These are phyloP conservation scores for Jatropha podagrica DNA, from an alignment of 441 rosid genomes.

Conservation along the genomic window DNA sequence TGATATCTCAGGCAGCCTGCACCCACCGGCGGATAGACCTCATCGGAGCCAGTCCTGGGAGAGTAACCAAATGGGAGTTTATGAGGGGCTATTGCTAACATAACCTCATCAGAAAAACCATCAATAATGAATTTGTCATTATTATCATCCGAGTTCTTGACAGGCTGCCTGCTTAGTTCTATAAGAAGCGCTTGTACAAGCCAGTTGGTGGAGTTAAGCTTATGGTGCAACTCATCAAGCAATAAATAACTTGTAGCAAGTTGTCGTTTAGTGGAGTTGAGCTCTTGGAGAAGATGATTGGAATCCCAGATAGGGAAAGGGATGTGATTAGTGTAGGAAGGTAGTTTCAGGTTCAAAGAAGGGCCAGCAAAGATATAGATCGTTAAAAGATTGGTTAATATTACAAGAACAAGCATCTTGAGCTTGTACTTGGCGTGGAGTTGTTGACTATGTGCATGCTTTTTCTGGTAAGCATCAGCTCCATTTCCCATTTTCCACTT, in stretches of 20 bases:
- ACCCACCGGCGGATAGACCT: slow-evolving; percentile 38
- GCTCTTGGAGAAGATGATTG: slow-evolving; percentile 24
- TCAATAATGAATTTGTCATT: neutral
- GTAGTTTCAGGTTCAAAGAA: slow-evolving; percentile 16
- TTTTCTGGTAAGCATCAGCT: slow-evolving; percentile 29
- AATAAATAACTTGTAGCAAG: slow-evolving; percentile 32
- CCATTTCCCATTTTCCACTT: slow-evolving; percentile 29
- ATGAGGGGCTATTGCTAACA: slow-evolving; percentile 39
- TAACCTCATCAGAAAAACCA: slow-evolving; percentile 29
- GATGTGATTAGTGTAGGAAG: neutral
- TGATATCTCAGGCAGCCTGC: slow-evolving; percentile 43
- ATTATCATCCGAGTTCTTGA: neutral
- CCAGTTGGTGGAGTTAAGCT: slow-evolving; percentile 44
- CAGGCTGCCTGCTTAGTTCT: slow-evolving; percentile 20
- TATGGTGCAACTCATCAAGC: slow-evolving; percentile 31
- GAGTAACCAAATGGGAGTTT: slow-evolving; percentile 46
- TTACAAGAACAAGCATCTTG: slow-evolving; percentile 33
- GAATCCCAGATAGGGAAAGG: slow-evolving; percentile 15
- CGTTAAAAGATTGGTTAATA: slow-evolving; percentile 48
- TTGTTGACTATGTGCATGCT: slow-evolving; percentile 20
- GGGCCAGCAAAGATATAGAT: slow-evolving; percentile 35
- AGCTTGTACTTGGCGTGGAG: slow-evolving; percentile 33
- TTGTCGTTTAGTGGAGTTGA: slow-evolving; percentile 34
- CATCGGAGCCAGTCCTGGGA: slow-evolving; percentile 37
- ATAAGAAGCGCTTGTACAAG: slow-evolving; percentile 34